Conservation (phyloP, 495 filamentous ascomycete species). For the Achaetomiella virescens region DNA sequence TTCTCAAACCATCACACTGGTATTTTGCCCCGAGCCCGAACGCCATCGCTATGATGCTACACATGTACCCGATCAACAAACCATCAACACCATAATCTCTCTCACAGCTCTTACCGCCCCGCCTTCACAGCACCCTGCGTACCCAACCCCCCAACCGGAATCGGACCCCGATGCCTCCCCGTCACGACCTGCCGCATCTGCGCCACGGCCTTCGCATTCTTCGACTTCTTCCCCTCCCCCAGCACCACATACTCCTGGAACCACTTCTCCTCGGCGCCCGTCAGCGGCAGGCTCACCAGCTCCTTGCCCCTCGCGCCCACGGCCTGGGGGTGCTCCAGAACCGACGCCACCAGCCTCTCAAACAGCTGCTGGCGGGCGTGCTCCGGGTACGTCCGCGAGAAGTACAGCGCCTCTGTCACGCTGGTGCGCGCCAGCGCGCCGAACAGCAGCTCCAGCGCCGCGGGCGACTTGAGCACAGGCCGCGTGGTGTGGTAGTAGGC, state of each 20-base stretch:
- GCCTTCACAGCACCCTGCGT: not conserved
- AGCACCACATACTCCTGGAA: constrained; percentile 57
- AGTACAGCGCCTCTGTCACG: constrained; percentile 67
- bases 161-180: constrained; percentile 13
- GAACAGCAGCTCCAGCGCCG: constrained; percentile 58
- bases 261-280: constrained; percentile 64
- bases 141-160: constrained; percentile 1
- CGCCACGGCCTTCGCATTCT: constrained; percentile 60
- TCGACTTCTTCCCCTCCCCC: constrained; percentile 55
- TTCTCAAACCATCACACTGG: not conserved
- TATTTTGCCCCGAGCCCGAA: not conserved
- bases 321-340: constrained; percentile 43
- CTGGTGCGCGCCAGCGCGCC: constrained; percentile 58
- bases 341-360: constrained; percentile 57
- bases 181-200: constrained; percentile 56
- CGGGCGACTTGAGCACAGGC: constrained; percentile 54
- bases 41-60: constrained; percentile 11
- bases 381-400: constrained; percentile 59
- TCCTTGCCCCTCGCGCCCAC: constrained; percentile 54
- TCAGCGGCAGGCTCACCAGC: constrained; percentile 63
- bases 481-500: constrained; percentile 71
- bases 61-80: not conserved
- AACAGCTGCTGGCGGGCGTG: constrained; percentile 54
- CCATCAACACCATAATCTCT: not conserved
- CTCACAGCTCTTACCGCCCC: not conserved